Conservation (phyloP, 257 asterid species). For the Prunella vulgaris region DNA sequence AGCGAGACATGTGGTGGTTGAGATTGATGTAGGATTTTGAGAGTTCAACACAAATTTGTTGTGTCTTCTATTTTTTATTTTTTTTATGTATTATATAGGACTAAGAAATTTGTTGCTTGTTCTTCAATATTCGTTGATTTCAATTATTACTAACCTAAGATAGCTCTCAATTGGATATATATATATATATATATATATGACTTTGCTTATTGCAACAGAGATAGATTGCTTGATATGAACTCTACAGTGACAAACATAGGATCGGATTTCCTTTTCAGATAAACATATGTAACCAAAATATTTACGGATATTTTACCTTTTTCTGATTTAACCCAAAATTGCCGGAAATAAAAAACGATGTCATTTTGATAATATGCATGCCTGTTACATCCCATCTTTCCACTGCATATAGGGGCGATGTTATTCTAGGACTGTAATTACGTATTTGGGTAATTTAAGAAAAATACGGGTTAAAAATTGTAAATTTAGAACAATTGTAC, state of each 20-base stretch:
- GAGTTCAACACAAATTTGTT: constrained; percentile 33
- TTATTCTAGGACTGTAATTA: too few species aligned
- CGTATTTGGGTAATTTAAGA: too few species aligned
- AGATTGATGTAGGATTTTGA: constrained; percentile 15
- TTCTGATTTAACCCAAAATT: too few species aligned
- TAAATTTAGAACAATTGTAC: too few species aligned
- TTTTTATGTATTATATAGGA: not conserved
- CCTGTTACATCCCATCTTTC: too few species aligned
- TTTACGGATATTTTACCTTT: too few species aligned
- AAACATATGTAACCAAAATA: not conserved
- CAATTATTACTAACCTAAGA: not conserved
- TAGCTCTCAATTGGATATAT: not conserved
- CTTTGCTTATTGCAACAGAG: constrained; percentile 7
- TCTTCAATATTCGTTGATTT: not conserved
- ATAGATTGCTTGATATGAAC: not conserved
- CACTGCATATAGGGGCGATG: too few species aligned
- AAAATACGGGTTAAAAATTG: too few species aligned
- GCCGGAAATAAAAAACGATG: too few species aligned
- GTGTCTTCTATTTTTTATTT: constrained; percentile 8
- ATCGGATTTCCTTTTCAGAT: constrained; percentile 19
- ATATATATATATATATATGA: not conserved
- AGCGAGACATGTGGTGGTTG: constrained; percentile 32
- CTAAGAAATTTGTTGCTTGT: not conserved
- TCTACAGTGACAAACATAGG: constrained; percentile 5
- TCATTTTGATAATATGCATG: too few species aligned